Conservation (phyloP, 345 rosid genomes). For the Populus pruinosa region DNA sequence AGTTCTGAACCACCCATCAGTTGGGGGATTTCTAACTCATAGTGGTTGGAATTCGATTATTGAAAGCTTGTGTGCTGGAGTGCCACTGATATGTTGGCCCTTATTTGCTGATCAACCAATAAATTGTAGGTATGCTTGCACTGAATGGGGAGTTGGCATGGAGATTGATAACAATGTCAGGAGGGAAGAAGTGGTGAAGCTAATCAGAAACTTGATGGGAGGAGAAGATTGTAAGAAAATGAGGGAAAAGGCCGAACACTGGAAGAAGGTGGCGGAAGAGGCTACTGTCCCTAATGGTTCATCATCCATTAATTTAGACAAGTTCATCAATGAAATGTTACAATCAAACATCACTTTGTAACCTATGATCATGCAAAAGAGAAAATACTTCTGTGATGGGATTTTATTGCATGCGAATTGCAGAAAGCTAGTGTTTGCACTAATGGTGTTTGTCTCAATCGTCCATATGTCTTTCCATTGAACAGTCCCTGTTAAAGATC, state of each 20-base stretch:
- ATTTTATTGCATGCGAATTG: too few relatives aligned
- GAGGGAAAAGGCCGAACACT: neutral
- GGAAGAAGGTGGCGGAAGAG: neutral
- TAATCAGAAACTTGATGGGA: neutral
- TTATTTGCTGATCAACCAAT: neutral
- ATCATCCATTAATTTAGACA: constrained; percentile 4
- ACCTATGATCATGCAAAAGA: too few relatives aligned
- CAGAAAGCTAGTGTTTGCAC: too few relatives aligned
- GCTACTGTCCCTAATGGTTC: neutral
- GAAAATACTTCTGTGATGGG: too few relatives aligned
- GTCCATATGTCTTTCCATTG: too few relatives aligned
- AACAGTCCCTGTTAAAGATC: too few relatives aligned
- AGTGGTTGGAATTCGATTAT: neutral
- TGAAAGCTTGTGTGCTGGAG: neutral
- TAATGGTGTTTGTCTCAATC: too few relatives aligned
- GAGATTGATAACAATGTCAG: neutral
- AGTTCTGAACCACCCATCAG: neutral
- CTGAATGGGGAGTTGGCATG: constrained; percentile 7
- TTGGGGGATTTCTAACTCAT: neutral
- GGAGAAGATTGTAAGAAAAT: neutral
- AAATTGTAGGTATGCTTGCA: constrained; percentile 1
- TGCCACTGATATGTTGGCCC: constrained; percentile 1
- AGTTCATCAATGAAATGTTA: neutral
- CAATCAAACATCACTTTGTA: too few relatives aligned
- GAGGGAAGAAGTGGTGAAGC: neutral